Evolutionary conservation across 1,284 basidiomycete genomes (phyloP).

Genomic region (Volvariella surrecta): DNA sequence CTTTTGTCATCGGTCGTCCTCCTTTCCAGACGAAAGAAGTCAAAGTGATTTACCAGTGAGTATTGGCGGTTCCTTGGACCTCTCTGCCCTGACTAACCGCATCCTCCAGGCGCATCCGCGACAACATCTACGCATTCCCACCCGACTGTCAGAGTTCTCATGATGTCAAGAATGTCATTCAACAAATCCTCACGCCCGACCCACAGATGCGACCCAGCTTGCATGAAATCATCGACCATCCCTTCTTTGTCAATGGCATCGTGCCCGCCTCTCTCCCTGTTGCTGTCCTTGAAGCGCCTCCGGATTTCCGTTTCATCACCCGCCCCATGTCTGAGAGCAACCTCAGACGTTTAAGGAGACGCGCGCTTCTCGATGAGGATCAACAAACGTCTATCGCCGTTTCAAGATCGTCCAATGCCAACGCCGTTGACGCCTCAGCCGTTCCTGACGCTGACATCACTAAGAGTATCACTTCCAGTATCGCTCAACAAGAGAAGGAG

Average conservation of each 20-base stretch:
- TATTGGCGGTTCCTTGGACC: conserved; percentile 6
- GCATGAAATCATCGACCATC: conserved; percentile 78
- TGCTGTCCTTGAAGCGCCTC: conserved; percentile 66
- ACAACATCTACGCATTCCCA: conserved; percentile 94
- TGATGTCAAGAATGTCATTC: conserved; percentile 75
- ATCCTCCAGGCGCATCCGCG: conserved; percentile 74
- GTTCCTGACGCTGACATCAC: conserved; percentile 14
- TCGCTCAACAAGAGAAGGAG: conserved; percentile 88
- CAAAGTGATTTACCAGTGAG: conserved; percentile 87
- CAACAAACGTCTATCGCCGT: conserved; percentile 33
- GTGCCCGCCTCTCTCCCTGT: conserved; percentile 78
- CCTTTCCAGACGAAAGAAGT: conserved; percentile 99
- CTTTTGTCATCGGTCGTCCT: conserved; percentile 87
- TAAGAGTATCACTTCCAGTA: conserved; percentile 45
- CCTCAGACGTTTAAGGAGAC: conserved; percentile 55
- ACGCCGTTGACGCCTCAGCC: conserved; percentile 9
- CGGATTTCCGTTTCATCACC: conserved; percentile 69
- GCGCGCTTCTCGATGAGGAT: conserved; percentile 55
- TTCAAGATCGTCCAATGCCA: conserved; percentile 16
- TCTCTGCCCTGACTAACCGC: conserved; percentile 8
- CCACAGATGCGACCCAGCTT: conserved; percentile 78
- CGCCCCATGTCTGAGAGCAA: conserved; percentile 60
- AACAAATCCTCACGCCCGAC: conserved; percentile 78
- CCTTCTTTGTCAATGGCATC: conserved; percentile 79
- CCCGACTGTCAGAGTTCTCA: conserved; percentile 63